Base-by-base conservation (phyloP, 2,329 filamentous ascomycete genomes). In the Monosporascus sp. region DNA sequence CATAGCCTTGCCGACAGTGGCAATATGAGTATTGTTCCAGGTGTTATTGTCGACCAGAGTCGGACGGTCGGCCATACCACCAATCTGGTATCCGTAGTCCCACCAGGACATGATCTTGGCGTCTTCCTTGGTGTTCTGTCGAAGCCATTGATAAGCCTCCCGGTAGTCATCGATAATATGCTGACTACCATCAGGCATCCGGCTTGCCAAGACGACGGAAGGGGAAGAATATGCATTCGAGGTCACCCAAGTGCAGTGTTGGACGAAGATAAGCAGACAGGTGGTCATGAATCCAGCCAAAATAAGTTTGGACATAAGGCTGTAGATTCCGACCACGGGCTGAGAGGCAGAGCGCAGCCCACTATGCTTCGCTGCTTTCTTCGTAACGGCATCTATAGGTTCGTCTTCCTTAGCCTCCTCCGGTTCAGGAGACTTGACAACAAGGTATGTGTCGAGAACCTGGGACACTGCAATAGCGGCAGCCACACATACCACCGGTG, bases 71-170 rank as follows among this genome's bases (percentile, higher is more conserved):
- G 94, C 94, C 94, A 99, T 99, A 62, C 94, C 94, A 76, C 94
- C 94, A 72, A 99, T 99, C 76, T 99, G 94, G 77, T 99, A 99
- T 60, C 94, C 94, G 67, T 99, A 99, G 71, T 99, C 94, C 94
- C 94, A 99, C 94, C 94, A 99, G 1, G 92, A 94, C 93, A 97
- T 97, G 69, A 99, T 88, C 81, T 97, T 99, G 68, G 95, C 92
- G 65, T 97, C 89, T 61, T 93, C 83, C 56, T 87, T 81, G 9
- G 95, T 99, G 78, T 99, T 99, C 74, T 99, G 94, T 59, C 94
- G 89, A 49, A 99, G 86, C 94, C 94, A 99, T 76, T 99, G 96
- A 76, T 99, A 99, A 2, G 94, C 94, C 80, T 99, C 94, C 68
- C 94, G 88, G 77, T 99, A 99, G 72, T 99, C 94, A 68, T 99